These are phyloP conservation scores for Suhomyces choctaworum DNA, from an alignment of 1,139 yeast species.

Conservation along the genomic window DNA sequence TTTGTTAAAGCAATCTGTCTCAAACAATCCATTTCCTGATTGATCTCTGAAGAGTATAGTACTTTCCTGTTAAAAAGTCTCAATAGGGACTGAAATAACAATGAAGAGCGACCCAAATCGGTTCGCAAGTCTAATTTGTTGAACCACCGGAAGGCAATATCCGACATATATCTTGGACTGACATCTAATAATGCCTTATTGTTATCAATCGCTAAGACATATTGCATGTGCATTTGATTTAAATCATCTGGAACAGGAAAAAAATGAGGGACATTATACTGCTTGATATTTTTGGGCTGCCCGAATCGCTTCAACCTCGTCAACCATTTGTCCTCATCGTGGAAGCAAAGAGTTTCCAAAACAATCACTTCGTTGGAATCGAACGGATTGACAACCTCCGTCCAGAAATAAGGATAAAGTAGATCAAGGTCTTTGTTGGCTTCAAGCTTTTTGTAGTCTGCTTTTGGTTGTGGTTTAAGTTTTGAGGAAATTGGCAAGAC, in stretches of 20 bases:
- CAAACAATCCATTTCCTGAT: slow-evolving; percentile 26
- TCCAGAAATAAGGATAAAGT: slow-evolving; percentile 43
- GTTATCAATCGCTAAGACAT: slow-evolving; percentile 28
- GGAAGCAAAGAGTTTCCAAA: slow-evolving; percentile 35
- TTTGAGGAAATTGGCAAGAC: slow-evolving; percentile 22
- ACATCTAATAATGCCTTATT: slow-evolving; percentile 30
- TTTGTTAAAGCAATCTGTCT: slow-evolving; percentile 27
- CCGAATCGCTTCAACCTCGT: slow-evolving; percentile 23
- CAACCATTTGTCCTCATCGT: slow-evolving; percentile 32
- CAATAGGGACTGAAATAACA: slow-evolving; percentile 29
- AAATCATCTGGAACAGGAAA: slow-evolving; percentile 28
- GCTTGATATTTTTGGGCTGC: slow-evolving; percentile 3
- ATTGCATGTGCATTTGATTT: slow-evolving; percentile 38
- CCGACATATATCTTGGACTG: slow-evolving; percentile 36
- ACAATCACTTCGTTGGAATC: slow-evolving; percentile 28
- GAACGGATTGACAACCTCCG: slow-evolving; percentile 39
- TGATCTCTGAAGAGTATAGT: slow-evolving; percentile 9
- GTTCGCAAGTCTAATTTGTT: slow-evolving; percentile 33
- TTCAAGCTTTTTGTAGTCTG: slow-evolving; percentile 23
- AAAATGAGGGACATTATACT: slow-evolving; percentile 21
- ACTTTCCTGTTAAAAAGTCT: slow-evolving; percentile 21
- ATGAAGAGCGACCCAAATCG: slow-evolving; percentile 30
- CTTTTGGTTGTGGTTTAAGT: slow-evolving; percentile 26
- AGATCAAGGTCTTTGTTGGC: slow-evolving; percentile 37
- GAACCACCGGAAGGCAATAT: slow-evolving; percentile 37